These are phyloP conservation scores for Tubosaeta sp. DNA, from an alignment of 768 basidiomycete genomes.

Conservation along the genomic window DNA sequence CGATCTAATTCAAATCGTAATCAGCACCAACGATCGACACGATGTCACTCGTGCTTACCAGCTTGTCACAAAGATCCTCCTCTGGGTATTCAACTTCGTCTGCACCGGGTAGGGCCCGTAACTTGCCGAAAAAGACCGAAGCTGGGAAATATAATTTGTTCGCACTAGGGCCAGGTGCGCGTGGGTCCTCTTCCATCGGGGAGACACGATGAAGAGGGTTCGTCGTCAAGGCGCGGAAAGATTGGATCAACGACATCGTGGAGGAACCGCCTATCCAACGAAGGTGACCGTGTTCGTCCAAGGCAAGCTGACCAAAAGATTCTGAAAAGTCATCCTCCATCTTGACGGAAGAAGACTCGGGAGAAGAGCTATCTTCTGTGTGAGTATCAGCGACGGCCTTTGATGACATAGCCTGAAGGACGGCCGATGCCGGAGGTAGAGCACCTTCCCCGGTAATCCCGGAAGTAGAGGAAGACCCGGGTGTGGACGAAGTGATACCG, in stretches of 20 bases:
- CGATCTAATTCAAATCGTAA: constrained; percentile 49
- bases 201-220: constrained; percentile 74
- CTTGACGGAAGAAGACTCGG: constrained; percentile 33
- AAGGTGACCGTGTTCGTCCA: constrained; percentile 87
- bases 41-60: constrained; percentile 47
- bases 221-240: constrained; percentile 72
- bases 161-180: constrained; percentile 70
- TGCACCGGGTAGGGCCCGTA: constrained; percentile 73
- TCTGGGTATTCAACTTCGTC: constrained; percentile 88
- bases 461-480: constrained; percentile 27
- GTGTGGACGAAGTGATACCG: constrained; percentile 35
- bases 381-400: constrained; percentile 34
- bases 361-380: constrained; percentile 32
- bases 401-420: constrained; percentile 35
- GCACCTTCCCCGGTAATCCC: constrained; percentile 10
- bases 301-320: constrained; percentile 80
- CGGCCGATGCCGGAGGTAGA: constrained; percentile 25
- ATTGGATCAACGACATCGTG: constrained; percentile 88
- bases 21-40: constrained; percentile 15
- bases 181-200: constrained; percentile 80
- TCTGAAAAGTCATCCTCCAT: constrained; percentile 73
- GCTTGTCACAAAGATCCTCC: constrained; percentile 79
- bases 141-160: constrained; percentile 89
- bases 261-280: constrained; percentile 92
- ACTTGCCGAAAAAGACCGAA: constrained; percentile 81